phyloP scores from a whole-genome alignment of 257 asterid genomes.

The Solanum chilense region DNA sequence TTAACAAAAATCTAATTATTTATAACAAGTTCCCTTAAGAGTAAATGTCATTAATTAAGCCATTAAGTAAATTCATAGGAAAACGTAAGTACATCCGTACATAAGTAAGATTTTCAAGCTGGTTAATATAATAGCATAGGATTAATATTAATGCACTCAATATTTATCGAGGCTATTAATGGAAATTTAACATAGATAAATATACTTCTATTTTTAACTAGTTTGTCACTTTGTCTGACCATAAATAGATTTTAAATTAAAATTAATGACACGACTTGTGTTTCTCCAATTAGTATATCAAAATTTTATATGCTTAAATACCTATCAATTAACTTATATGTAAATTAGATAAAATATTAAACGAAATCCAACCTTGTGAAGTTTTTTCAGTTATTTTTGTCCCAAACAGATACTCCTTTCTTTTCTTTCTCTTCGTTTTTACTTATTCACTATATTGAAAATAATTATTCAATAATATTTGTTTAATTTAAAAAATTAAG shows the following conservation, averaged over 20 bases:
- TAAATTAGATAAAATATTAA: too few relatives aligned
- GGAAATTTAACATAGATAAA: background rate
- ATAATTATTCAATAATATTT: too few relatives aligned
- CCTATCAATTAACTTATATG: too few relatives aligned
- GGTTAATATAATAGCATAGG: background rate
- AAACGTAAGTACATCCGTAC: background rate
- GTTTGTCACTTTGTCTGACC: background rate
- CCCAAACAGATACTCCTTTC: rapidly evolving
- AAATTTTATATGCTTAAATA: too few relatives aligned
- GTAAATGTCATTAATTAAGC: background rate
- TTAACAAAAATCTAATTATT: background rate
- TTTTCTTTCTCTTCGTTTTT: too few relatives aligned
- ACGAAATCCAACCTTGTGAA: too few relatives aligned
- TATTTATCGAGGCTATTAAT: background rate
- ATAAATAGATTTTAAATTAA: background rate
- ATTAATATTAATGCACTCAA: background rate
- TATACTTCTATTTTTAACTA: background rate
- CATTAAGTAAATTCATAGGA: background rate
- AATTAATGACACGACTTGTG: too few relatives aligned
- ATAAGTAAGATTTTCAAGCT: background rate
- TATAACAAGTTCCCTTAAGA: background rate
- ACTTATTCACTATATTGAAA: too few relatives aligned
- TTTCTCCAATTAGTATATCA: too few relatives aligned
- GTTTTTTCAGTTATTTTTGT: too few relatives aligned
- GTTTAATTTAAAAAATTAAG: too few relatives aligned